Evolutionary conservation across 371 early-diverging fungal genomes (phyloP), one percentile per base, ranked within the genome.

Genomic region (Zopfochytrium polystomum): DNA sequence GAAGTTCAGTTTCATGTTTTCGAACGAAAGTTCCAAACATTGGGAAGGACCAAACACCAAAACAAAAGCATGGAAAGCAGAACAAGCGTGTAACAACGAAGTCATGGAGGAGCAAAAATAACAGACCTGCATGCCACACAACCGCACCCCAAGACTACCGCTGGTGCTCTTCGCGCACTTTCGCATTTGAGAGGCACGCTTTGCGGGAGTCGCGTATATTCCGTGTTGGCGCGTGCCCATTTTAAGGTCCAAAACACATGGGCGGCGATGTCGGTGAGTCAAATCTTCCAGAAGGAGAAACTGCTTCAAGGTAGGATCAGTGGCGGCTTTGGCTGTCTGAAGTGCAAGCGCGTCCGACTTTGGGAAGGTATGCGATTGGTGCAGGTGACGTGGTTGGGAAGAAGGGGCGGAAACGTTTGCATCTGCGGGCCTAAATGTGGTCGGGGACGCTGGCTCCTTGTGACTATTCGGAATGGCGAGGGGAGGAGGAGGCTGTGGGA

Each of bases 181-280:
- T 45, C 79, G 74, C 47, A 87, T 92, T 72, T 96, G 95, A 33
- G 89, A 89, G 30, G 74, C 72, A 58, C 87, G 80, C 71, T 98
- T 98, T 32, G 86, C 86, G 11, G 79, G 74, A 0, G 88, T 79
- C 0, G 90, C 94, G 75, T 90, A 81, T 46, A 96, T 86, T 1
- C 97, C 95, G 67, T 95, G 90, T 73, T 98, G 98, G 0, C 98
- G 81, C 3, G 93, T 95, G 15, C 98, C 98, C 96, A 98, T 96
- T 65, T 98, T 98, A 47, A 98, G 79, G 72, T 98, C 96, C 52
- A 98, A 75, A 4, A 98, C 90, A 60, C 96, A 96, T 0, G 98
- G 97, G 31, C 83, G 60, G 54, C 64, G 50, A 54, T 76, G 33
- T 0, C 90, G 88, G 20, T 89, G 87, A 0, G 97, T 96, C 54